phyloP scores from a whole-genome alignment of 371 early-diverging fungal species.

The Mortierella sp. region DNA sequence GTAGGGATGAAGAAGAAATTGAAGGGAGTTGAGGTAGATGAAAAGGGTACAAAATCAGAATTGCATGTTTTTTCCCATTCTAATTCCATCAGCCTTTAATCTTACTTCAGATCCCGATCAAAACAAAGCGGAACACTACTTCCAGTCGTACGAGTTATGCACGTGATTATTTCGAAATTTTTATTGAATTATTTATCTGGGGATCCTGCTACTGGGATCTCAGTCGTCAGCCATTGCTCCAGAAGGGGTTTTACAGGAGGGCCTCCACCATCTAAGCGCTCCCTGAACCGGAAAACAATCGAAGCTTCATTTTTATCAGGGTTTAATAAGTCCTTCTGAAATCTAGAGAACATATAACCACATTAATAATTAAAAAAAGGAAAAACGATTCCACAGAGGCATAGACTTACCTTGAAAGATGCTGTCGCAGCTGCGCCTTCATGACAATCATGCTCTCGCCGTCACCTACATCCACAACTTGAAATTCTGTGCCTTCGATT shows the following conservation, averaged over 20 bases:
- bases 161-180: slow-evolving; percentile 8
- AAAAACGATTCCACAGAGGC: no score
- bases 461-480: slow-evolving; percentile 59
- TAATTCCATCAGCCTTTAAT: neutral
- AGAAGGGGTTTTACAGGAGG: slow-evolving; percentile 69
- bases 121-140: neutral
- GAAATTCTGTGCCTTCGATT: slow-evolving; percentile 61
- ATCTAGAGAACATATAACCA: slow-evolving; percentile 24
- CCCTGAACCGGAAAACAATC: slow-evolving; percentile 67
- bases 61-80: neutral
- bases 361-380: neutral
- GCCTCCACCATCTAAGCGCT: slow-evolving; percentile 68
- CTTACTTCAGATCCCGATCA: slow-evolving; percentile 7
- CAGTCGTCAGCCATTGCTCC: slow-evolving; percentile 65
- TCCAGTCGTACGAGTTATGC: neutral
- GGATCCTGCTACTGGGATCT: slow-evolving; percentile 37
- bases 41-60: slow-evolving; percentile 3
- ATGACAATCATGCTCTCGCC: slow-evolving; percentile 65
- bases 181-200: neutral
- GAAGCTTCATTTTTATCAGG: slow-evolving; percentile 57
- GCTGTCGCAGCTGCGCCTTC: slow-evolving; percentile 55
- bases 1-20: no score
- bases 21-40: neutral
- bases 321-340: slow-evolving; percentile 59
- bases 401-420: slow-evolving; percentile 46